These are phyloP conservation scores for Solanum rostratum DNA, from an alignment of 257 asterid species.

Conservation along the genomic window DNA sequence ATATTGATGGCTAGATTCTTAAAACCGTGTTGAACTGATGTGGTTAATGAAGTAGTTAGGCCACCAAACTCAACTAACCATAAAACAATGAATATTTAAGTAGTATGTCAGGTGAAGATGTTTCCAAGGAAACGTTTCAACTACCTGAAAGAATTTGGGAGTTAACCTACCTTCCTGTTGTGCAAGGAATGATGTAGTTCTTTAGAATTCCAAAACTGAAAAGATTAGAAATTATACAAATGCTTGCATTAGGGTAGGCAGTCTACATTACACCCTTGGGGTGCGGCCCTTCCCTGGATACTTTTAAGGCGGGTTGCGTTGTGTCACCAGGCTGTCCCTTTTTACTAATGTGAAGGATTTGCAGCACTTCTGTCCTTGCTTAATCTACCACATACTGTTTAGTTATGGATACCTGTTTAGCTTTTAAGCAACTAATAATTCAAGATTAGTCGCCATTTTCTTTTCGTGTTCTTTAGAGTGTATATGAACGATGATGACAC, in stretches of 20 bases:
- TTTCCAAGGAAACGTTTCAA: not conserved
- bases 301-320: not conserved
- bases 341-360: not conserved
- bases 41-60: not conserved
- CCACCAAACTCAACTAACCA: not conserved
- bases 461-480: not conserved
- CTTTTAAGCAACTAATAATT: not conserved
- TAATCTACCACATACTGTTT: not conserved
- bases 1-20: not conserved
- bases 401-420: not conserved
- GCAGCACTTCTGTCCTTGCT: not conserved
- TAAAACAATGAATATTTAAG: not conserved
- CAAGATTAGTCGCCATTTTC: not conserved
- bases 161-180: not conserved
- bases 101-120: not conserved
- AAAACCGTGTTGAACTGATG: not conserved
- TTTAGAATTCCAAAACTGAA: not conserved
- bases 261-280: not conserved
- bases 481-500: not conserved
- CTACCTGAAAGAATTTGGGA: not conserved
- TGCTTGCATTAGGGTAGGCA: not conserved
- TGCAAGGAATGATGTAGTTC: not conserved
- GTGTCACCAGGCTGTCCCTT: not conserved
- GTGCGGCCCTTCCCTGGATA: not conserved
- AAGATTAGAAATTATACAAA: not conserved